Percentiles rank a stretch among this genome's conserved stretches.
Evolutionary conservation across 441 rosid species (phyloP).

Genomic region (Pelargonium myrrhifolium): DNA sequence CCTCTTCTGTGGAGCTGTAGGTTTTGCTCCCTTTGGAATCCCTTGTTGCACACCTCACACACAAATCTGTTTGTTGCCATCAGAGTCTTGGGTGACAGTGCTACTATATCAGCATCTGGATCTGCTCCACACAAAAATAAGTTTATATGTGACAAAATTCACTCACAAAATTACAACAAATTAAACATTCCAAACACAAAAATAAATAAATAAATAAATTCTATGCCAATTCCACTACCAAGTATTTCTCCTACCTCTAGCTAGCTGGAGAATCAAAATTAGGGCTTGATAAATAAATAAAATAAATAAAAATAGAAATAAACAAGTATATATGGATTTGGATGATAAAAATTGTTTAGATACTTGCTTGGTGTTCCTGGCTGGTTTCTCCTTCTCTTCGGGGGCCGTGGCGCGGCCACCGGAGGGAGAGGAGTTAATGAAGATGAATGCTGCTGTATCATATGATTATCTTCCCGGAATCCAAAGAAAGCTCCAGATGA

Average conservation of each 20-base stretch:
- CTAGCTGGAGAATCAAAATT: too few species aligned
- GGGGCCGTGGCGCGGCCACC: neutral
- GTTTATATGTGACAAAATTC: slow-evolving; percentile 4
- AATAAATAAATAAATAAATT: too few species aligned
- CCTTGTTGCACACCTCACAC: slow-evolving; percentile 94
- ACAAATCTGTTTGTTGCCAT: slow-evolving; percentile 95
- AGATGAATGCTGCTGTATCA: neutral
- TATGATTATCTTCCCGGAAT: neutral
- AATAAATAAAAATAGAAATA: too few species aligned
- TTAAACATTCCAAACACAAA: slow-evolving; percentile 15
- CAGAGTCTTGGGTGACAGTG: slow-evolving; percentile 83
- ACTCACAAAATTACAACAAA: neutral
- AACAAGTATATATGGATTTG: too few species aligned
- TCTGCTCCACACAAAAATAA: slow-evolving; percentile 31
- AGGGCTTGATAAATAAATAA: too few species aligned
- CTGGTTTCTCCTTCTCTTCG: neutral
- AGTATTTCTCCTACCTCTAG: too few species aligned
- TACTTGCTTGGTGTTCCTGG: neutral
- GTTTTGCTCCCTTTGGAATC: slow-evolving; percentile 92
- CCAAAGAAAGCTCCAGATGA: neutral
- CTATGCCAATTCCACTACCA: too few species aligned
- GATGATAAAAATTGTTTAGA: too few species aligned
- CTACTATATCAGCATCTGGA: slow-evolving; percentile 89
- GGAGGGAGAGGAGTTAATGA: neutral
- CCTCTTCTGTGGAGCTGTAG: slow-evolving; percentile 94